Base-by-base conservation (phyloP, 225 moss, liverwort and hornwort species). In the Marchantia paleacea region DNA sequence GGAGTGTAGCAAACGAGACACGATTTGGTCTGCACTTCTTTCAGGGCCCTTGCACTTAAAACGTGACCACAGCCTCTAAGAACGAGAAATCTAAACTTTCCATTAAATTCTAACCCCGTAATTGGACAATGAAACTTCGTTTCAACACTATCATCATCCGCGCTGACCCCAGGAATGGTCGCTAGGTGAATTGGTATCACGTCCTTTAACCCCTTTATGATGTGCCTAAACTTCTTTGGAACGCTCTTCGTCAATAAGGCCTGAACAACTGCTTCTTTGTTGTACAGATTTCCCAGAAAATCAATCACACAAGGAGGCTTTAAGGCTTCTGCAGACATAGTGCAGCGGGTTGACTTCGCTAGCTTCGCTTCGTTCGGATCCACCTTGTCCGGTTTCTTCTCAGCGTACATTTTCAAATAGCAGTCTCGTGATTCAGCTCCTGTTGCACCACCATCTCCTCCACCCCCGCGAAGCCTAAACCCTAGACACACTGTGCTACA, bases 381-480 rank as follows among this genome's bases (percentile, higher is more conserved):
- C 24, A 93, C 92, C 84, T 95, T 99, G 79, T 99, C 97, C 4
- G 95, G 95, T 75, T 99, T 99, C 89, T 95, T 99, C 18, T 84
- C 87, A 0, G 95, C 93, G 58, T 99, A 99, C 97, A 99, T 99
- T 39, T 91, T 95, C 82, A 99, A 77, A 79, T 99, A 99, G 75
- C 97, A 99, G 52, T 99, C 97, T 6, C 97, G 86, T 18, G 95
- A 99, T 72, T 99, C 97, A 0, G 97, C 97, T 50, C 97, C 97
- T 26, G 95, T 99, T 15, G 97, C 97, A 48, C 97, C 97, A 18
- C 97, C 97, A 93, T 99, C 97, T 31, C 97, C 97, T 75, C 97
- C 97, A 16, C 95, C 97, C 55, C 97, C 97, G 4, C 79, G 83
- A 10, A 91, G 80, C 10, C 93, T 85, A 67, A 99, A 79, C 65